Base-by-base conservation (phyloP, 768 basidiomycete species). In the Boletus edulis region DNA sequence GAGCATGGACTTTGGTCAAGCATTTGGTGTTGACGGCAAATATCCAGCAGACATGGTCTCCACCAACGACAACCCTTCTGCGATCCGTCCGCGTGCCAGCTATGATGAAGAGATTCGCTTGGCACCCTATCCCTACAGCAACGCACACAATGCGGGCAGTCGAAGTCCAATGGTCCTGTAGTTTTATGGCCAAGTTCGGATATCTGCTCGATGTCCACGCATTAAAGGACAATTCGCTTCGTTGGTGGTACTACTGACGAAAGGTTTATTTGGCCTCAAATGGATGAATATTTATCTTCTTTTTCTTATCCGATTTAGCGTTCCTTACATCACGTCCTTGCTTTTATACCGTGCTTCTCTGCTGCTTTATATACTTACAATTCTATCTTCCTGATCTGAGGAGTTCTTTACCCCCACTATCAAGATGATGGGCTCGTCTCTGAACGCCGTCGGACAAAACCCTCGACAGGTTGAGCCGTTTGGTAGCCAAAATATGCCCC, bases 21-120 rank as follows among this genome's bases (percentile, higher is more conserved):
- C 76, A 31, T 77, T 79, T 48, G 69, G 75, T 40, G 43, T 77
- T 11, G 64, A 59, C 2, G 55, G 61, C 27, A 65, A 60, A 32
- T 63, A 59, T 51, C 14, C 53, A 22, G 47, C 49, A 34, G 57
- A 59, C 29, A 43, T 49, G 37, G 47, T 32, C 43, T 47, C 52
- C 12, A 46, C 51, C 31, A 39, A 45, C 31, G 42, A 39, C 27
- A 53, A 55, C 51, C 51, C 59, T 41, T 46, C 55, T n/a, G 52
- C 31, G 20, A 38, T 55, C 43, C 63, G 48, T 42, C 55, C 57
- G 24, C 57, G 55, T 43, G 40, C 61, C 29, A 76, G 75, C 64
- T 75, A 72, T 43, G 77, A 76, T 49, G 77, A 78, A 62, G 70
- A 72, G 40, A 70, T 77, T 46, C 69, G 67, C 42, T 67, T 78